These are phyloP conservation scores for Prinsepia uniflora DNA, from an alignment of 306 rosid species.

Conservation along the genomic window DNA sequence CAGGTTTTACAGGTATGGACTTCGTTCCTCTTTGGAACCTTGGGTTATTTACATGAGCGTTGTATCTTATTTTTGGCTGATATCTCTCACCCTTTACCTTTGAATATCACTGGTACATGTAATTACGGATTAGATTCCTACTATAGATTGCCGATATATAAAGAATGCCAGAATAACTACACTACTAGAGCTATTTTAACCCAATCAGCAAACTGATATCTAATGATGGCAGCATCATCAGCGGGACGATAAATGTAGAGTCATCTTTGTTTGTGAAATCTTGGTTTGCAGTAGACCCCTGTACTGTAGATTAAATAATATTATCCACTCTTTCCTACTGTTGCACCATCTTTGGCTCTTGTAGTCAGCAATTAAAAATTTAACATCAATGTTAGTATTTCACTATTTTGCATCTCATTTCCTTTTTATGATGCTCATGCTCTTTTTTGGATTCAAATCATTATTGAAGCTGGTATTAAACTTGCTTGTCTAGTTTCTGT, in stretches of 20 bases:
- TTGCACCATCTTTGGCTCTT: not conserved
- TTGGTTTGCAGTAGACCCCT: not conserved
- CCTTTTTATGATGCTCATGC: not conserved
- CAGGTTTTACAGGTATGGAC: slow-evolving; percentile 79
- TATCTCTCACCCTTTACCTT: not conserved
- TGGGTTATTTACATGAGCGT: not conserved
- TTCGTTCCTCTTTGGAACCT: not conserved
- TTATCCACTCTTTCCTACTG: not conserved
- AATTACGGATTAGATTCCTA: not conserved
- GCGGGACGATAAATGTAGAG: not conserved
- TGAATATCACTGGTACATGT: not conserved
- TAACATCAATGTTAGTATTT: not conserved
- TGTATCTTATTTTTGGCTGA: not conserved
- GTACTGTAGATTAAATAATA: not conserved
- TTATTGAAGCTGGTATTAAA: not conserved
- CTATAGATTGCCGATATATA: not conserved
- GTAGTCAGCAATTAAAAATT: not conserved
- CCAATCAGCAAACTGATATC: not conserved
- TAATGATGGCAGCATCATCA: not conserved
- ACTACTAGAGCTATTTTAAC: not conserved
- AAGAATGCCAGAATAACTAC: not conserved
- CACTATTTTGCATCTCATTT: not conserved
- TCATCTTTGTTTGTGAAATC: not conserved
- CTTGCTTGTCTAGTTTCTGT: not conserved
- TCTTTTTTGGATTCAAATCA: not conserved